Percentiles rank a stretch among this genome's conserved stretches.
Evolutionary conservation across 2,329 filamentous ascomycete species (phyloP).

Genomic region (Lasiodiplodia gonubiensis): DNA sequence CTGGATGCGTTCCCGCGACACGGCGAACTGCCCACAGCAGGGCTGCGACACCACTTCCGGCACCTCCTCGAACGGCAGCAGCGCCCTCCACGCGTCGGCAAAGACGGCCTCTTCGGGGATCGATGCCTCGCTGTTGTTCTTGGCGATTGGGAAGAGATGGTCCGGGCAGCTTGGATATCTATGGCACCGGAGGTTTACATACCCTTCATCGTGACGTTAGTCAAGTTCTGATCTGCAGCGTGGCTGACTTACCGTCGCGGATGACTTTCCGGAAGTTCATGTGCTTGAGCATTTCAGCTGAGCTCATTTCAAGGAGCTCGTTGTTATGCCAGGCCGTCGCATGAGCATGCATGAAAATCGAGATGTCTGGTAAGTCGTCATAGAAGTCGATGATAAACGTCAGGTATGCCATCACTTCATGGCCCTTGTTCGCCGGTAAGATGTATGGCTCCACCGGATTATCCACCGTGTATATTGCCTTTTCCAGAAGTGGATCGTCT

Average conservation of each 20-base stretch:
- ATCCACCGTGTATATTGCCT: conserved; percentile 32
- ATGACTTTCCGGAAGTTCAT: conserved; percentile 42
- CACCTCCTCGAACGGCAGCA: conserved; percentile 27
- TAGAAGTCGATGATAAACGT: conserved; percentile 38
- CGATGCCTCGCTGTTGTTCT: conserved; percentile 60
- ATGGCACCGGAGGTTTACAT: conserved; percentile 49
- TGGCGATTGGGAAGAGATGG: conserved; percentile 44
- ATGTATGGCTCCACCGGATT: conserved; percentile 27
- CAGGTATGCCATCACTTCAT: conserved; percentile 36
- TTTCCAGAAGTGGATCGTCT: conserved; percentile 43
- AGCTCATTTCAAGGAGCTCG: conserved; percentile 44
- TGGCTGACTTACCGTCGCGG: conserved; percentile 30
- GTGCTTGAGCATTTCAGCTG: conserved; percentile 34
- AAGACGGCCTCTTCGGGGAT: conserved; percentile 40
- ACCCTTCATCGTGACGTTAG: conserved; percentile 37
- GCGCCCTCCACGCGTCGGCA: conserved; percentile 28
- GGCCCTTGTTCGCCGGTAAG: conserved; percentile 34
- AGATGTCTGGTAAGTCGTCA: conserved; percentile 32
- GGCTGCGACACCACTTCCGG: conserved; percentile 31
- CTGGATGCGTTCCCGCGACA: conserved; percentile 29
- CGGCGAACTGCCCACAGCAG: conserved; percentile 33
- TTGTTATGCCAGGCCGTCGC: conserved; percentile 30
- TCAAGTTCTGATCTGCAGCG: conserved; percentile 40
- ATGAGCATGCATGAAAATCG: conserved; percentile 35
- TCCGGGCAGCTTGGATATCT: conserved; percentile 46